A percentile compares a stretch with the other conserved stretches of the same genome.
These are phyloP conservation scores for Dactylellina drechsleri DNA, from an alignment of 2,329 filamentous ascomycete species.

Conservation along the genomic window DNA sequence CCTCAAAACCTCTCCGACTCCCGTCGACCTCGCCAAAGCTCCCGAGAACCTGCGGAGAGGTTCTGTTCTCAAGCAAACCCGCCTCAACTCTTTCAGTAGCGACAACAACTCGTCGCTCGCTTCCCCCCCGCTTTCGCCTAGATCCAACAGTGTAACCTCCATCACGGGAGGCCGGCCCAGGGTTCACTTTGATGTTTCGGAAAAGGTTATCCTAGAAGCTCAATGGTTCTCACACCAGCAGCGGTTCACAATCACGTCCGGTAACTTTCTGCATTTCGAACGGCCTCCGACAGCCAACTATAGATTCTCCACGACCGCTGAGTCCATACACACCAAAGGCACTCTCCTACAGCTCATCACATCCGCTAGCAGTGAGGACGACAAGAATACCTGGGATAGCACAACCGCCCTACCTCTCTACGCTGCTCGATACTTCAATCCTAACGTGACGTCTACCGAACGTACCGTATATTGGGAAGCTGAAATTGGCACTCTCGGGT, in stretches of 20 bases:
- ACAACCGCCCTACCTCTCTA: conserved; percentile 38
- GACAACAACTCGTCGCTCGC: conserved; percentile 14
- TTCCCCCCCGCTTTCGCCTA: conserved; percentile 43
- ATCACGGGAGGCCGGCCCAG: conserved; percentile 18
- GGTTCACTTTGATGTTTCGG: conserved; percentile 48
- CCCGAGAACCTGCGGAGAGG: conserved; percentile 30
- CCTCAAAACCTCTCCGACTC: conserved; percentile 9
- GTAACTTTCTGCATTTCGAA: conserved; percentile 50
- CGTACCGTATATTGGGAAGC: conserved; percentile 51
- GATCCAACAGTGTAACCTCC: conserved; percentile 47
- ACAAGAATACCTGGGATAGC: conserved; percentile 53
- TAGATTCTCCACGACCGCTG: conserved; percentile 45
- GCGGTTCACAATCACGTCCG: conserved; percentile 45
- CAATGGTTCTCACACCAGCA: conserved; percentile 53
- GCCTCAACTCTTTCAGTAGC: conserved; percentile 37
- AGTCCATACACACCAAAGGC: conserved; percentile 52
- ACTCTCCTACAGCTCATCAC: conserved; percentile 43
- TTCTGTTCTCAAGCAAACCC: conserved; percentile 35
- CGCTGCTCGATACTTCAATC: conserved; percentile 49
- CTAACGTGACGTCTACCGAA: conserved; percentile 27
- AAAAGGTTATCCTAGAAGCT: conserved; percentile 46
- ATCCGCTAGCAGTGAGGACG: conserved; percentile 44
- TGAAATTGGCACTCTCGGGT: conserved; percentile 36
- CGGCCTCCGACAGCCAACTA: conserved; percentile 47
- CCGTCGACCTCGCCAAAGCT: conserved; percentile 12